Percentiles rank a stretch among this genome's conserved stretches.
These are phyloP conservation scores for Salvia rosmarinus DNA, from an alignment of 257 asterid genomes.

Conservation along the genomic window DNA sequence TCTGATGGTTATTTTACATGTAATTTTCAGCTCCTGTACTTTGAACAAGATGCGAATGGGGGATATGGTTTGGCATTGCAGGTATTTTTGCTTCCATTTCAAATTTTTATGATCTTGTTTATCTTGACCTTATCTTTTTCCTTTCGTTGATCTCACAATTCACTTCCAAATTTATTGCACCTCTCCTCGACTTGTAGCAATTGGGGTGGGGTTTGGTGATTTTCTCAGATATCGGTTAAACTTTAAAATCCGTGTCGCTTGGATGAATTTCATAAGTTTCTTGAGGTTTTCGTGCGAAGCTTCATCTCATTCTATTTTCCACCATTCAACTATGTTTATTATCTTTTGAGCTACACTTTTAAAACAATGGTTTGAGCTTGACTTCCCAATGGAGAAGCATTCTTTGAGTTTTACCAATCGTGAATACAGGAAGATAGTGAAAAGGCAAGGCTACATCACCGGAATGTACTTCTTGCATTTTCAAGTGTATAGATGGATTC, in stretches of 20 bases:
- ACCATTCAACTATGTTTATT: background rate
- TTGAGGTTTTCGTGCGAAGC: slow-evolving; percentile 2
- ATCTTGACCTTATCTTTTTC: background rate
- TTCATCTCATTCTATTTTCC: background rate
- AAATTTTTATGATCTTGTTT: background rate
- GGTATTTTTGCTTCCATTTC: slow-evolving; percentile 51
- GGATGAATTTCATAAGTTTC: slow-evolving; percentile 9
- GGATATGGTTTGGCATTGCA: slow-evolving; percentile 98
- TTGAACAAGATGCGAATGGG: slow-evolving; percentile 88
- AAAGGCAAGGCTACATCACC: slow-evolving; percentile 82
- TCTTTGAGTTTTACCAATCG: slow-evolving; percentile 26
- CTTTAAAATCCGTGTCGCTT: background rate
- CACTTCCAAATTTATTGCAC: background rate
- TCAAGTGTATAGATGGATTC: slow-evolving; percentile 99
- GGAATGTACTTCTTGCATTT: slow-evolving; percentile 99
- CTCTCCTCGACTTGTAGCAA: background rate
- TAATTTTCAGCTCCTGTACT: slow-evolving; percentile 64
- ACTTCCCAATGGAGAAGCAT: slow-evolving; percentile 12
- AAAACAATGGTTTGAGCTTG: slow-evolving; percentile 7
- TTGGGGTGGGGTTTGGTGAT: background rate
- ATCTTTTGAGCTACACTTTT: slow-evolving; percentile 1
- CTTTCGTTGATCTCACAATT: background rate
- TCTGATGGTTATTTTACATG: slow-evolving; percentile 37
- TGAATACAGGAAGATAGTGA: slow-evolving; percentile 93
- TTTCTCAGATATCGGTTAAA: background rate